Conservation (phyloP, 73 alveolate genomes). For the Uronychia setigera region DNA sequence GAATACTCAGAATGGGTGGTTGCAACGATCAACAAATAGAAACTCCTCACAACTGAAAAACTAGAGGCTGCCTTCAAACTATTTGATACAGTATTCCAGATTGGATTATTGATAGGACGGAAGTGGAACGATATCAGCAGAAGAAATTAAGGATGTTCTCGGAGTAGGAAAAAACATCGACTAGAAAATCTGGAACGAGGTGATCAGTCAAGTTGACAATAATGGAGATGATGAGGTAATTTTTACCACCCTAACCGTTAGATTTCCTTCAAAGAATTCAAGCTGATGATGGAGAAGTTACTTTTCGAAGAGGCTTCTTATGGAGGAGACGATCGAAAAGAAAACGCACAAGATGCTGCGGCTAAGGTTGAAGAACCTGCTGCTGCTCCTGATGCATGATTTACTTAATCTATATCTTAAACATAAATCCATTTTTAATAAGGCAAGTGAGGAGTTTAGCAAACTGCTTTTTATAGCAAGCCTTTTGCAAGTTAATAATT, state of each 20-base stretch:
- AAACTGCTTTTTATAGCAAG: too few relatives aligned
- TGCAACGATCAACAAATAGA: slow-evolving; percentile 85
- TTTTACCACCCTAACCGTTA: background rate
- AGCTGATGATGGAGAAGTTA: slow-evolving; percentile 62
- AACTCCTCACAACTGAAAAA: slow-evolving; percentile 71
- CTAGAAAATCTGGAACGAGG: slow-evolving; percentile 81
- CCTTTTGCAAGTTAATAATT: too few relatives aligned
- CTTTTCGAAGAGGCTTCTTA: background rate
- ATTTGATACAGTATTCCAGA: slow-evolving; percentile 69
- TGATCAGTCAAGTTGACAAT: slow-evolving; percentile 73
- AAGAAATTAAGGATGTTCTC: slow-evolving; percentile 75
- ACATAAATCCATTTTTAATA: too few relatives aligned
- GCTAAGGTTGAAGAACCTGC: background rate
- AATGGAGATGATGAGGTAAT: slow-evolving; percentile 71
- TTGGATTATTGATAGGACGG: slow-evolving; percentile 30
- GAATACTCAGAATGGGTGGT: slow-evolving; percentile 64
- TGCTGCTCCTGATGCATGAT: too few relatives aligned
- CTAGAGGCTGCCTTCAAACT: slow-evolving; percentile 82
- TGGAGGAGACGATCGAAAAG: background rate
- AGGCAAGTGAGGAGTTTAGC: too few relatives aligned
- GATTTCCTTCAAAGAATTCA: slow-evolving; percentile 79
- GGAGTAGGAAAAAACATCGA: slow-evolving; percentile 77
- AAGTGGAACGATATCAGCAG: slow-evolving; percentile 69
- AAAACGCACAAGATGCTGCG: background rate
- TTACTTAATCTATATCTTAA: too few relatives aligned